Evolutionary conservation across 805 yeast species (phyloP), one percentile per base, ranked within the genome.

Genomic region (Metschnikowia amazonensis): DNA sequence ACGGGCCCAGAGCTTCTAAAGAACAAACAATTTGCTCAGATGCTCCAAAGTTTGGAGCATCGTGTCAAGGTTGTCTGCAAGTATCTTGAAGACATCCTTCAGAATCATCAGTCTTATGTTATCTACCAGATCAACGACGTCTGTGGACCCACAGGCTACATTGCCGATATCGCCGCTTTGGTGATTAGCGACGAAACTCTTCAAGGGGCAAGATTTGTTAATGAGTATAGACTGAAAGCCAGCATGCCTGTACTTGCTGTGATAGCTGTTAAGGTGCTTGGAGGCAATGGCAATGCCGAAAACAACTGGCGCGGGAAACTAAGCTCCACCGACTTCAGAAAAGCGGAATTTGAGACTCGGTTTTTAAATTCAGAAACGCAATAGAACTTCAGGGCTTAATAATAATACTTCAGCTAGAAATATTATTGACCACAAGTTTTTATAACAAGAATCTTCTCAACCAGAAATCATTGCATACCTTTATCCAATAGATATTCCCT

Each of bases 141-240:
- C 0, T 89, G 95, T 65, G 99, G 99, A 0, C 99, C 98, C 3
- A 89, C 99, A 0, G 96, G 89, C 0, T 74, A 76, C 10, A 74
- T 85, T 2, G 72, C 74, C 11, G 82, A 81, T 40, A 87, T 94
- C 32, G 86, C 90, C 53, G 84, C 89, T 0, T 72, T 94, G 33
- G 81, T 92, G 0, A 80, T 94, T 3, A 87, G 96, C 52, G 72
- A 79, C 36, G 99, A 94, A 57, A 84, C 97, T 0, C 65, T 72
- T 0, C 60, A 73, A 8, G 98, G 98, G 2, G 98, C 87, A 0
- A 76, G 68, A 0, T 70, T 72, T 46, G 84, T 94, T 36, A 94
- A 95, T 58, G 68, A 78, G 11, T 74, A 74, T 31, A 76, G 99
- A 53, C 43, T 47, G 5, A 79, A 75, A 25, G 75, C 77, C 42